These are phyloP conservation scores for Rubia tinctorum DNA, from an alignment of 305 asterid species.

Conservation along the genomic window DNA sequence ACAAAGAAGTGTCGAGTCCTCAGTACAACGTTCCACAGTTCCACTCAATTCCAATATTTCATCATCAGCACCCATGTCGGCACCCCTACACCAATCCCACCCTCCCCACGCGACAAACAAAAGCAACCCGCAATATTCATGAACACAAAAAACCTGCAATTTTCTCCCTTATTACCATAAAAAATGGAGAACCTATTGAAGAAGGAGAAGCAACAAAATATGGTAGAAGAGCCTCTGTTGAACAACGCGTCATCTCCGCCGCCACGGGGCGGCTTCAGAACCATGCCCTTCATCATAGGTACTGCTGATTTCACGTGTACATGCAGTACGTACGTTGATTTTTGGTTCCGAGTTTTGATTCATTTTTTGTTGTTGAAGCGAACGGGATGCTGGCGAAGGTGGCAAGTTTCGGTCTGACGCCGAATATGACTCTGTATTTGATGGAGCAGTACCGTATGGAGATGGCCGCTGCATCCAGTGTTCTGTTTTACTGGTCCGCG, in stretches of 20 bases:
- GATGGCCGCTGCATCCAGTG: constrained; percentile 25
- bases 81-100: not conserved
- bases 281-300: constrained; percentile 12
- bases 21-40: not conserved
- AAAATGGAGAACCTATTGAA: not conserved
- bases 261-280: constrained; percentile 10
- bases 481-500: constrained; percentile 37
- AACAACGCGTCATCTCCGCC: not conserved
- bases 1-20: not conserved
- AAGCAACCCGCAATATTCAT: not conserved
- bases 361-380: constrained; percentile 8
- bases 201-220: not conserved
- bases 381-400: constrained; percentile 35
- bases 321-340: not conserved
- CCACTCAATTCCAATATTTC: not conserved
- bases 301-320: not conserved
- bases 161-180: not conserved
- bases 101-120: not conserved
- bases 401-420: constrained; percentile 31
- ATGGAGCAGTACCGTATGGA: constrained; percentile 20
- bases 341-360: not conserved
- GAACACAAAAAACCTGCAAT: not conserved
- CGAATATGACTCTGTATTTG: constrained; percentile 32
- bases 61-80: not conserved
- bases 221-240: constrained; percentile 6